Conservation (phyloP, 2,329 filamentous ascomycete genomes). For the Arachnomyces sp. region DNA sequence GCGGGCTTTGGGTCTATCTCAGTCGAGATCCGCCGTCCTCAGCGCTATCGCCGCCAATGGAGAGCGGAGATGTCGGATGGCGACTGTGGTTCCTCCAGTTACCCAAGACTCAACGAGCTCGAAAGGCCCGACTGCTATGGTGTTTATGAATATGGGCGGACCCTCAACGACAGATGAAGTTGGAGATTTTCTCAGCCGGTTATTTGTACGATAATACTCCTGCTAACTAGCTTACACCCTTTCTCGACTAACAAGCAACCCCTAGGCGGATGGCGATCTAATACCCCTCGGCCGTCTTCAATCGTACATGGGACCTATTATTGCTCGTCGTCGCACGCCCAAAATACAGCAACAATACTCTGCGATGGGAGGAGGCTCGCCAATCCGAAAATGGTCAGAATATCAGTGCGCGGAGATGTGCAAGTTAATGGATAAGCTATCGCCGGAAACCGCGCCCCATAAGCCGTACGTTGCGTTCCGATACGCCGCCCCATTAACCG, state of each 20-base stretch:
- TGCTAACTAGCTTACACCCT: not conserved
- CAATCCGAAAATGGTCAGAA: slow-evolving; percentile 97
- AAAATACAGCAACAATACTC: slow-evolving; percentile 96
- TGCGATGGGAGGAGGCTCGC: slow-evolving; percentile 92
- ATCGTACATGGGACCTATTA: slow-evolving; percentile 79
- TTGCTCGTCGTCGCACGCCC: slow-evolving; percentile 77
- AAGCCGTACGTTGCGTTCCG: slow-evolving; percentile 97
- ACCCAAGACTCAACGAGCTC: slow-evolving; percentile 64
- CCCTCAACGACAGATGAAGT: slow-evolving; percentile 85
- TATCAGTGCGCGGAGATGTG: slow-evolving; percentile 93
- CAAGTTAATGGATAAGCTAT: slow-evolving; percentile 85
- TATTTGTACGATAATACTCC: slow-evolving; percentile 61
- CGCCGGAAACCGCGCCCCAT: slow-evolving; percentile 87
- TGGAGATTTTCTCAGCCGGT: slow-evolving; percentile 74
- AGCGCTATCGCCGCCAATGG: slow-evolving; percentile 16
- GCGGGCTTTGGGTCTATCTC: slow-evolving; percentile 19
- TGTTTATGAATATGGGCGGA: slow-evolving; percentile 98
- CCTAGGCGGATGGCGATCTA: slow-evolving; percentile 77
- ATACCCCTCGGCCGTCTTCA: slow-evolving; percentile 93
- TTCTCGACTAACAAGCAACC: not conserved
- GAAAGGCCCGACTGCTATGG: slow-evolving; percentile 88
- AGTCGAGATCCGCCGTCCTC: slow-evolving; percentile 17
- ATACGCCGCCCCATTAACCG: slow-evolving; percentile 86
- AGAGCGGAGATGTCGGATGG: slow-evolving; percentile 33
- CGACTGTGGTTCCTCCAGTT: slow-evolving; percentile 63